phyloP scores from a whole-genome alignment of 352 stramenopile species.

The Hyaloperonospora brassicae region DNA sequence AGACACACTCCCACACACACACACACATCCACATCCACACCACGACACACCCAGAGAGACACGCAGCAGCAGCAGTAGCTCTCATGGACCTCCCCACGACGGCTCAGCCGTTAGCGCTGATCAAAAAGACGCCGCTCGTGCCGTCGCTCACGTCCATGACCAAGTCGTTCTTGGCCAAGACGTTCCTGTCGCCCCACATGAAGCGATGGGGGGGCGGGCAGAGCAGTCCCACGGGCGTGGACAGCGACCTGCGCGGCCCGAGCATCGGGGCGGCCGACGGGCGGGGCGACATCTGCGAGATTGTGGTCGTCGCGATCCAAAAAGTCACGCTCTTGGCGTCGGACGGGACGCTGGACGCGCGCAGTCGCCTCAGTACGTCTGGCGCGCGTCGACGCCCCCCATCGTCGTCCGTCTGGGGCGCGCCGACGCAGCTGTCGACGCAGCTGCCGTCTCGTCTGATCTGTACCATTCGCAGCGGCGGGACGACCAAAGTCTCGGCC shows the following conservation, averaged over 20 bases:
- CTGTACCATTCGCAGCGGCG: slow-evolving; percentile 26
- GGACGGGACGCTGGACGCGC: slow-evolving; percentile 1
- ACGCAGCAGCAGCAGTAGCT: no score
- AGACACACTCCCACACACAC: no score
- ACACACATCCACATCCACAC: no score
- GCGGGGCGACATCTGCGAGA: slow-evolving; percentile 29
- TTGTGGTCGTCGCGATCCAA: slow-evolving; percentile 35
- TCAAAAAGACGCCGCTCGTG: slow-evolving; percentile 25
- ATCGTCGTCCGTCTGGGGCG: slow-evolving; percentile 19
- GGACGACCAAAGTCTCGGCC: slow-evolving; percentile 23
- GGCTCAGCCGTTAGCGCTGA: slow-evolving; percentile 19
- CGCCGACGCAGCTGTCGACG: slow-evolving; percentile 15
- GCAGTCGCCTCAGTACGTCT: slow-evolving; percentile 7
- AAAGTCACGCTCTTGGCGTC: slow-evolving; percentile 15
- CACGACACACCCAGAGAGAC: no score
- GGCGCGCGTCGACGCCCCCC: slow-evolving; percentile 4
- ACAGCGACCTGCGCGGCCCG: slow-evolving; percentile 13
- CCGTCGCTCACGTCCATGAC: slow-evolving; percentile 28
- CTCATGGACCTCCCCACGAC: slow-evolving; percentile 7
- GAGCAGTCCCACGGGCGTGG: slow-evolving; percentile 25
- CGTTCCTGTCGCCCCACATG: slow-evolving; percentile 21
- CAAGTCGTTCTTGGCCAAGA: slow-evolving; percentile 31
- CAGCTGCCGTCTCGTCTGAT: slow-evolving; percentile 18
- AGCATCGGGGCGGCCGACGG: slow-evolving; percentile 6
- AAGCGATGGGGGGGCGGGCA: slow-evolving; percentile 24